Conservation (phyloP, 129 eudicot genomes). For the Silybum marianum region DNA sequence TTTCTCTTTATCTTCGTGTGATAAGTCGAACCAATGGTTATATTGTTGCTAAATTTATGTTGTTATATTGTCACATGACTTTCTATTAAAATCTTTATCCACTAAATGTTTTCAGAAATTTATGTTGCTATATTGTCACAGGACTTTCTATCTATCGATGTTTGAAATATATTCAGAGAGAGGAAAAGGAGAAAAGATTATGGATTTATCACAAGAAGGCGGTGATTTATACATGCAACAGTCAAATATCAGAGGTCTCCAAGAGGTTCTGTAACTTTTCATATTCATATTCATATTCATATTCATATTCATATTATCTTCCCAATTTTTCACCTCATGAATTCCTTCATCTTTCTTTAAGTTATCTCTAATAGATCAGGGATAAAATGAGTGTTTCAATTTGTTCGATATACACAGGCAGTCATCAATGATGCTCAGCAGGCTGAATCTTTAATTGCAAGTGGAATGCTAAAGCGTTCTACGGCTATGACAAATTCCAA, state of each 20-base stretch:
- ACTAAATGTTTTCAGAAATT: not conserved
- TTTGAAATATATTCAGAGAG: constrained; percentile 75
- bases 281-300: not conserved
- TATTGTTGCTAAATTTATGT: too few relatives aligned
- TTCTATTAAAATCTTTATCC: not conserved
- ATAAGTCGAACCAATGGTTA: too few relatives aligned
- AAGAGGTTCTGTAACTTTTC: constrained; percentile 53
- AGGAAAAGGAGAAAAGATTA: constrained; percentile 65
- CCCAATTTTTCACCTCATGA: not conserved
- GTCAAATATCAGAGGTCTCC: constrained; percentile 66
- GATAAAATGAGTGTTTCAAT: not conserved
- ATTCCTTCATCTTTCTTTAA: not conserved
- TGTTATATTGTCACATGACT: too few relatives aligned
- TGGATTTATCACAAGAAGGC: constrained; percentile 67
- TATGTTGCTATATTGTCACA: constrained; percentile 28
- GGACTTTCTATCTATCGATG: constrained; percentile 71
- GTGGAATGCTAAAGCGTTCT: constrained; percentile 74
- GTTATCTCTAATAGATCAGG: not conserved
- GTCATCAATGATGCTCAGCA: constrained; percentile 58
- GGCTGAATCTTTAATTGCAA: constrained; percentile 71
- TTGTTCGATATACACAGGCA: constrained; percentile 42
- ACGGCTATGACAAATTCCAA: constrained; percentile 84
- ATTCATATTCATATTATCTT: not conserved
- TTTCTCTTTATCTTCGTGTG: not conserved
- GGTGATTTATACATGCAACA: constrained; percentile 60